Evolutionary conservation across 306 rosid genomes (phyloP).

Genomic region (Cucumis cinereus): DNA sequence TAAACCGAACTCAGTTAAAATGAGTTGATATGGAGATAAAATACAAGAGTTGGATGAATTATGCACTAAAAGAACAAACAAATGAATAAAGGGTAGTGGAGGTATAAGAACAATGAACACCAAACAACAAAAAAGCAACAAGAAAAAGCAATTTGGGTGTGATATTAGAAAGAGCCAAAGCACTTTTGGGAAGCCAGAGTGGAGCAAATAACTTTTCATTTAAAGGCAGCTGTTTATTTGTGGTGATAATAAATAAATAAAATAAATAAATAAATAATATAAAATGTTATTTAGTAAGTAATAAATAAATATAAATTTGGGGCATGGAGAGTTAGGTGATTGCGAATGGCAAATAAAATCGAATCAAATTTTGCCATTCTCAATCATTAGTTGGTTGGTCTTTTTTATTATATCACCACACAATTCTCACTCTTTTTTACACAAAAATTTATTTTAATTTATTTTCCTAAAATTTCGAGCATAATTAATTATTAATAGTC

Average conservation of each 20-base stretch:
- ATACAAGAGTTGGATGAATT: too few relatives aligned
- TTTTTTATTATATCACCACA: conserved; percentile 13
- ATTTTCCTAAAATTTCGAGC: too few relatives aligned
- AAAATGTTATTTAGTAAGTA: too few relatives aligned
- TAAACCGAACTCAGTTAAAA: too few relatives aligned
- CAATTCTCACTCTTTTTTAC: neutral
- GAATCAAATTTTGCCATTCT: conserved; percentile 25
- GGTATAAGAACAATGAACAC: neutral
- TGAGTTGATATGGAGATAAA: too few relatives aligned
- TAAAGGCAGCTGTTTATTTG: neutral
- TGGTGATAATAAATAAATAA: neutral
- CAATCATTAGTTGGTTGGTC: conserved; percentile 51
- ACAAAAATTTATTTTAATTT: too few relatives aligned
- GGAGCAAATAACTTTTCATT: neutral
- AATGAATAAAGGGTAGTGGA: too few relatives aligned
- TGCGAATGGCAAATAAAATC: neutral
- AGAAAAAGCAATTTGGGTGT: neutral
- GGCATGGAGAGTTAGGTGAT: neutral
- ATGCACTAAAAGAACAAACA: too few relatives aligned
- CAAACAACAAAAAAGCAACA: neutral
- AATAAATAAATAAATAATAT: too few relatives aligned
- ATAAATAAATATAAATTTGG: neutral
- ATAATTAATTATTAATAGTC: too few relatives aligned
- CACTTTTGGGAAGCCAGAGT: neutral
- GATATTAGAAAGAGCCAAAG: neutral